These are phyloP conservation scores for Russula olivacea DNA, from an alignment of 768 basidiomycete species.

Conservation along the genomic window DNA sequence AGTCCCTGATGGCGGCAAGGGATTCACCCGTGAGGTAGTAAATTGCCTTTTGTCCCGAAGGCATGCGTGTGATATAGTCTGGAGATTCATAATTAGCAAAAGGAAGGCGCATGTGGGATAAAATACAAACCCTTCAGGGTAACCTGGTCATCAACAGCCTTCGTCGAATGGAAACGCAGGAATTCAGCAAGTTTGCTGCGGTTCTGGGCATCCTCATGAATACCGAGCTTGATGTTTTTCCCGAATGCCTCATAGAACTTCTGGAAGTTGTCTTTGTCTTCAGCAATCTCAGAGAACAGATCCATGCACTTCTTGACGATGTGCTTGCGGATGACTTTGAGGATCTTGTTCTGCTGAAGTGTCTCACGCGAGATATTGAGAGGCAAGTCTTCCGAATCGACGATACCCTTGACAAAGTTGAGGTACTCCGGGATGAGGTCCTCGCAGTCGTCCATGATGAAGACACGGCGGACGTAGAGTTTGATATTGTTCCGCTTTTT, in stretches of 20 bases:
- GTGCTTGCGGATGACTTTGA: conserved; percentile 99
- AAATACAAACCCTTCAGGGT: conserved; percentile 77
- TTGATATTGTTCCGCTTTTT: conserved; percentile 99
- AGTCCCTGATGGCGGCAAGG: conserved; percentile 82
- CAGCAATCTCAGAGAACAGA: conserved; percentile 90
- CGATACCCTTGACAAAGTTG: conserved; percentile 99
- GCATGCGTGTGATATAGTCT: conserved; percentile 99
- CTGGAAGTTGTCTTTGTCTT: conserved; percentile 97
- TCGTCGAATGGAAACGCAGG: conserved; percentile 97
- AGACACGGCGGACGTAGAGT: conserved; percentile 99
- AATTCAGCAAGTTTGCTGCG: conserved; percentile 99
- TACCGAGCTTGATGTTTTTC: conserved; percentile 99
- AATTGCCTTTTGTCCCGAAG: conserved; percentile 96
- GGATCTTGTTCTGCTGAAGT: conserved; percentile 99
- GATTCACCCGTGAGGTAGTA: conserved; percentile 99
- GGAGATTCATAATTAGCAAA: not conserved
- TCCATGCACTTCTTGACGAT: conserved; percentile 98
- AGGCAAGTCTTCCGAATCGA: conserved; percentile 99
- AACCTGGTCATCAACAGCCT: conserved; percentile 80
- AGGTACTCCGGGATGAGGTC: conserved; percentile 99
- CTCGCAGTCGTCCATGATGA: conserved; percentile 99
- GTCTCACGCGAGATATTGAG: conserved; percentile 99
- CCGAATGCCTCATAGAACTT: conserved; percentile 99
- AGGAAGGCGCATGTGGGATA: conserved; percentile 1
- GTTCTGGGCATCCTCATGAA: conserved; percentile 98